Percentiles rank a stretch among this genome's conserved stretches.
Evolutionary conservation across 768 basidiomycete genomes (phyloP).

Genomic region (Rhodotorula sphaerocarpa): DNA sequence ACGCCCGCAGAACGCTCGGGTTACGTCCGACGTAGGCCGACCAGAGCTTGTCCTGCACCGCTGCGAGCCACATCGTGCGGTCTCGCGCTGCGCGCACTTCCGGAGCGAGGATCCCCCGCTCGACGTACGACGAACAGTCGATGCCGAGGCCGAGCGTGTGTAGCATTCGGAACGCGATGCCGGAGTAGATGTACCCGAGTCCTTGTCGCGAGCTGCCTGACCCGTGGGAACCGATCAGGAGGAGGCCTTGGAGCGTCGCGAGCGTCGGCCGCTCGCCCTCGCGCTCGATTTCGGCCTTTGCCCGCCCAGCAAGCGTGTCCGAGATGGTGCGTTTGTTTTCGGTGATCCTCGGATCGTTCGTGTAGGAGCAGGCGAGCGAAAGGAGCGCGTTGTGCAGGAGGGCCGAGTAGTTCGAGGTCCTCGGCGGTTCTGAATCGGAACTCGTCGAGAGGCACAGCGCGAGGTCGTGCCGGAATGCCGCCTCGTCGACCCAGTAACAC

Average conservation of each 20-base stretch:
- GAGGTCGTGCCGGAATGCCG: constrained; percentile 15
- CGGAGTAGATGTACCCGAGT: constrained; percentile 14
- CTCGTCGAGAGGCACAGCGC: not conserved
- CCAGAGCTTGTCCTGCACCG: constrained; percentile 39
- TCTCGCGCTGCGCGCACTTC: constrained; percentile 20
- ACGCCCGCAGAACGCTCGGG: not conserved
- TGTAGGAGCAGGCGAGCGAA: constrained; percentile 18
- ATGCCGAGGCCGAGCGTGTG: constrained; percentile 25
- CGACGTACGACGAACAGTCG: constrained; percentile 22
- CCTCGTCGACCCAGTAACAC: constrained; percentile 15
- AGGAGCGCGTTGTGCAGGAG: constrained; percentile 33
- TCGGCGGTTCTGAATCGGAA: not conserved
- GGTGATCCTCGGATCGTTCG: constrained; percentile 3
- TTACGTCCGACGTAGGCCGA: constrained; percentile 32
- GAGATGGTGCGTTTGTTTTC: not conserved
- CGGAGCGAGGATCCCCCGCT: constrained; percentile 13
- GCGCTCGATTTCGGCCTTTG: constrained; percentile 20
- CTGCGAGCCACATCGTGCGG: constrained; percentile 20
- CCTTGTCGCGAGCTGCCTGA: constrained; percentile 5
- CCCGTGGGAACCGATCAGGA: constrained; percentile 25
- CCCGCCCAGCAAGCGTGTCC: not conserved
- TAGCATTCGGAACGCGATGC: constrained; percentile 5
- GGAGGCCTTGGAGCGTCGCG: constrained; percentile 21
- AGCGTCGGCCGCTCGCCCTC: constrained; percentile 30
- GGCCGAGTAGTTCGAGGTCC: constrained; percentile 24